Conservation (phyloP, 2,329 filamentous ascomycete species). For the Aspergillus candidus region DNA sequence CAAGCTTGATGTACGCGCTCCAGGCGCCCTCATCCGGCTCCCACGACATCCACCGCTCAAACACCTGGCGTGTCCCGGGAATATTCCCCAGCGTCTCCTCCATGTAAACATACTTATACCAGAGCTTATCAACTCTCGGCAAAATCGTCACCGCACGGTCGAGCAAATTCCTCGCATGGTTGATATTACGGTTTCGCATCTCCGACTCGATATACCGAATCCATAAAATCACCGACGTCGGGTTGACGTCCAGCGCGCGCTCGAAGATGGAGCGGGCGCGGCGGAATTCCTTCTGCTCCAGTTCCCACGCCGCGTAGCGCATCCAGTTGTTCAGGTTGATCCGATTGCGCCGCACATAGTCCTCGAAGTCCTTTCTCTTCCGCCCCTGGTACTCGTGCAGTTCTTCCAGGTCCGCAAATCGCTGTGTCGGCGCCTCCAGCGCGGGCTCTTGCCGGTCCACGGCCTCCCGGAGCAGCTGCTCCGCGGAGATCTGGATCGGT, state of each 20-base stretch:
- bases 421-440: conserved; percentile 84
- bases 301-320: conserved; percentile 93
- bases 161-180: conserved; percentile 88
- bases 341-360: conserved; percentile 91
- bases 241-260: conserved; percentile 83
- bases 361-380: conserved; percentile 94
- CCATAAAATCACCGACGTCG: conserved; percentile 82
- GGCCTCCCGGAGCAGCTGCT: conserved; percentile 93
- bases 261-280: conserved; percentile 91
- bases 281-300: conserved; percentile 95
- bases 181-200: conserved; percentile 94
- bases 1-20: conserved; percentile 93
- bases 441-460: conserved; percentile 90
- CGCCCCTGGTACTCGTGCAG: conserved; percentile 95
- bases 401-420: conserved; percentile 94
- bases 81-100: conserved; percentile 97
- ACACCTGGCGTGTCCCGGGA: conserved; percentile 83
- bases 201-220: conserved; percentile 91
- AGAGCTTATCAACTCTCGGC: conserved; percentile 88
- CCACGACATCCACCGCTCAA: conserved; percentile 98
- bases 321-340: conserved; percentile 99
- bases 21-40: conserved; percentile 94
- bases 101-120: conserved; percentile 99
- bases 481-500: conserved; percentile 85
- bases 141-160: conserved; percentile 91